Base-by-base conservation (phyloP, 371 early-diverging fungal genomes). In the Circinella umbellata region DNA sequence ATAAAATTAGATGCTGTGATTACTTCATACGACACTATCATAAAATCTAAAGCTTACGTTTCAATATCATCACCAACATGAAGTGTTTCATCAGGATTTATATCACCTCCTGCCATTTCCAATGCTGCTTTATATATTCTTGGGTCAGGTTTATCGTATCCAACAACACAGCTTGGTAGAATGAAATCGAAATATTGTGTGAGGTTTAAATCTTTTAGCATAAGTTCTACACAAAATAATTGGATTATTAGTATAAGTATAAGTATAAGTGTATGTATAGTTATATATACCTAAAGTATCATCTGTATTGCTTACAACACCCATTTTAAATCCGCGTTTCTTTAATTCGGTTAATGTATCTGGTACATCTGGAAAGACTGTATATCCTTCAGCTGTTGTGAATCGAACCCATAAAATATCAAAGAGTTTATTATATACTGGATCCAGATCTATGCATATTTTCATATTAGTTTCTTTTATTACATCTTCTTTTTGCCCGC, bases 261-360 rank as follows among this genome's bases (percentile, higher is more conserved):
- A 27, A 1, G 2, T 27, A 27, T 27, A 27, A n/a, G n/a, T n/a
- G n/a, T 27, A 27, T 27, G 2, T 27, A 27, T 27, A 27, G 27
- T 27, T 27, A 27, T 27, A 27, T 27, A 27, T 27, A 81, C 84
- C 72, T 34, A 83, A 64, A 62, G 81, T 70, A 47, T 84, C 84
- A 47, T 84, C 84, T 4, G 80, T 76, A 36, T 84, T 84, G 72
- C 80, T 81, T 5, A 84, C 74, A 3, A 84, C 73, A 10, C 84
- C 84, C 77, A 81, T 78, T 37, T 67, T 18, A 53, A 76, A 75
- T 10, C 81, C 81, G 9, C 69, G 63, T 10, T 59, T 66, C 18
- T 74, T 70, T 5, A 84, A 55, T 36, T 75, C 71, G 20, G 73
- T 27, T 36, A 84, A 63, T 13, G 80, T 72, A 11, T 51, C 38